Evolutionary conservation across 371 early-diverging fungal species (phyloP).

Genomic region (Rhizomucor miehei): DNA sequence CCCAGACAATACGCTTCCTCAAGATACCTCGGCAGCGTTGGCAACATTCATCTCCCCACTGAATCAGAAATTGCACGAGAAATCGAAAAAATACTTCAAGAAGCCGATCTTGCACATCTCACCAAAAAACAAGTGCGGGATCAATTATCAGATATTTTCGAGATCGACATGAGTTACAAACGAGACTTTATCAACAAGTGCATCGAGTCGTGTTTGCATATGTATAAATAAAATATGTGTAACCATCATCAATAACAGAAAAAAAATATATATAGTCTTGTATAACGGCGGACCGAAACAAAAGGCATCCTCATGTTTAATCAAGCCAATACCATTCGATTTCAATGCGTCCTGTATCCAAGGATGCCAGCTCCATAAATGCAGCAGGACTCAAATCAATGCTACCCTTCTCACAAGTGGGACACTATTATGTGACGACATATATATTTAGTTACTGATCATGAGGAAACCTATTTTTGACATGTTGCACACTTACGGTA

Average conservation of each 20-base stretch:
- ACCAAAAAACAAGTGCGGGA: conserved; percentile 89
- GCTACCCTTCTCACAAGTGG: conserved; percentile 20
- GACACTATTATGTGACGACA: conserved; percentile 9
- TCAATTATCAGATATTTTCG: conserved; percentile 70
- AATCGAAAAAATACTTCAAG: conserved; percentile 73
- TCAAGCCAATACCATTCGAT: conserved; percentile 34
- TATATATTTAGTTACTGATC: conserved; percentile 19
- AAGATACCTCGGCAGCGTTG: not conserved
- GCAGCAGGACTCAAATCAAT: conserved; percentile 45
- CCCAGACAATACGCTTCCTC: not conserved
- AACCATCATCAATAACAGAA: not conserved
- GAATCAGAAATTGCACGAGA: conserved; percentile 66
- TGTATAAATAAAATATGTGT: conserved; percentile 1
- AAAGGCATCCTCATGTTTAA: not conserved
- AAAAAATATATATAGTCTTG: not conserved
- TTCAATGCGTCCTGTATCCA: conserved; percentile 30
- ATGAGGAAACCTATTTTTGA: not conserved
- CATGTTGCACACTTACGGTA: conserved; percentile 25
- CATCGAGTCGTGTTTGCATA: conserved; percentile 56
- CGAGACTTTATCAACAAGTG: conserved; percentile 87
- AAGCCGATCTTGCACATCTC: conserved; percentile 71
- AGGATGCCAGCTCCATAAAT: conserved; percentile 31
- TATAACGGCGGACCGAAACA: not conserved
- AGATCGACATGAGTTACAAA: conserved; percentile 73
- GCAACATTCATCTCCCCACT: not conserved